Conservation (phyloP, 2,329 filamentous ascomycete genomes). For the Sclerotiophoma versabilis region DNA sequence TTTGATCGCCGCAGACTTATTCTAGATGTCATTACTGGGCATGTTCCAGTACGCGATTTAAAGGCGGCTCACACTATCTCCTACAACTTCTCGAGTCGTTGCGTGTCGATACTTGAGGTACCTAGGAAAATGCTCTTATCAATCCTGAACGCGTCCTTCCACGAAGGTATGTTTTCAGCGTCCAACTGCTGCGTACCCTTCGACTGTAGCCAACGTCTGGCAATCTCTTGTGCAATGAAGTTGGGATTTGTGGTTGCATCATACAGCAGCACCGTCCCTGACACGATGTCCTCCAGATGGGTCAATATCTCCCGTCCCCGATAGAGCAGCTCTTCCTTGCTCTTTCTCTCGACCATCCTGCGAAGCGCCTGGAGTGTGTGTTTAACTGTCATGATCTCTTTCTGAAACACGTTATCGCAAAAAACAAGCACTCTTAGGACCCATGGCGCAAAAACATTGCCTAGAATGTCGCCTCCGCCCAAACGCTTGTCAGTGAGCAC, state of each 20-base stretch:
- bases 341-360: slow-evolving; percentile 5
- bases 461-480: slow-evolving; percentile 31
- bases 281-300: slow-evolving; percentile 46
- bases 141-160: slow-evolving; percentile 14
- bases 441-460: slow-evolving; percentile 31
- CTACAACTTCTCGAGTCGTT: slow-evolving; percentile 17
- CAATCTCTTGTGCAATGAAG: slow-evolving; percentile 43
- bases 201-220: slow-evolving; percentile 44
- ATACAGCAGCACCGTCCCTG: slow-evolving; percentile 45
- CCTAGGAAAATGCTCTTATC: slow-evolving; percentile 34
- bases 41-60: too few relatives aligned
- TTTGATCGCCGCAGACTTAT: too few relatives aligned
- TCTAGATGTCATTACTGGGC: too few relatives aligned
- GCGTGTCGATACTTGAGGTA: neutral
- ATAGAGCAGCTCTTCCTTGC: slow-evolving; percentile 36
- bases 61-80: too few relatives aligned
- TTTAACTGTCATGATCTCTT: slow-evolving; percentile 19
- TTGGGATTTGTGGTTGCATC: slow-evolving; percentile 49
- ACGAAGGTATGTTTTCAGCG: neutral
- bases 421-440: slow-evolving; percentile 14
- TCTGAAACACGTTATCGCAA: slow-evolving; percentile 13
- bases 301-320: slow-evolving; percentile 35
- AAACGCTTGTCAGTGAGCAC: slow-evolving; percentile 49
- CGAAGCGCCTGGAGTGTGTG: slow-evolving; percentile 19
- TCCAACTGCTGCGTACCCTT: neutral